Percentiles rank a stretch among this genome's conserved stretches.
Evolutionary conservation across 805 yeast genomes (phyloP).

Genomic region (Limtongia smithiae): DNA sequence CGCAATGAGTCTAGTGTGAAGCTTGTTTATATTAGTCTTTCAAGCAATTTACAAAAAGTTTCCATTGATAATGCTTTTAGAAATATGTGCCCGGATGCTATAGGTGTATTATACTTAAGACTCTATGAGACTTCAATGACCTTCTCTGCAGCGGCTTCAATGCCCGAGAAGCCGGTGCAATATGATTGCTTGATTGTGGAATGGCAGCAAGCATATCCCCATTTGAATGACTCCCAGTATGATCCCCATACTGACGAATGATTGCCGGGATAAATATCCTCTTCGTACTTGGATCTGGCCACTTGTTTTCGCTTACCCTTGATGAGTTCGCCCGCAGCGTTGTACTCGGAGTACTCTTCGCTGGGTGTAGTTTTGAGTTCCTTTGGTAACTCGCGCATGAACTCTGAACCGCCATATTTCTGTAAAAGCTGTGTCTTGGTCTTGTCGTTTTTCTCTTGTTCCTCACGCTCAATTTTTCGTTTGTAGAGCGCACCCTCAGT

Average conservation of each 20-base stretch:
- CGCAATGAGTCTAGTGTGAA: constrained; percentile 1
- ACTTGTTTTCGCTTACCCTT: constrained; percentile 11
- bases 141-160: constrained; percentile 12
- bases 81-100: background rate
- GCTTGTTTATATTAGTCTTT: constrained; percentile 7
- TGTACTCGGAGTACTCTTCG: constrained; percentile 17
- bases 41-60: constrained; percentile 7
- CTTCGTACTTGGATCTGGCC: constrained; percentile 36
- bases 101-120: background rate
- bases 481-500: constrained; percentile 44
- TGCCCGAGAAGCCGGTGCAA: constrained; percentile 37
- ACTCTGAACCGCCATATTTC: constrained; percentile 41
- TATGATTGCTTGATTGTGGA: constrained; percentile 37
- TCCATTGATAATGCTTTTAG: background rate
- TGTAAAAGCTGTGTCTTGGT: constrained; percentile 38
- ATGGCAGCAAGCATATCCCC: constrained; percentile 48
- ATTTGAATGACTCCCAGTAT: constrained; percentile 41
- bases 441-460: constrained; percentile 33
- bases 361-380: constrained; percentile 9
- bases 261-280: constrained; percentile 41
- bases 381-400: constrained; percentile 20
- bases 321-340: constrained; percentile 12
- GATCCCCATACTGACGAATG: constrained; percentile 47
- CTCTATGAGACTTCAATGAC: constrained; percentile 1
- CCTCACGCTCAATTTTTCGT: constrained; percentile 38